Conservation (phyloP, 2,329 filamentous ascomycete species). For the Magnaporthiopsis poae region DNA sequence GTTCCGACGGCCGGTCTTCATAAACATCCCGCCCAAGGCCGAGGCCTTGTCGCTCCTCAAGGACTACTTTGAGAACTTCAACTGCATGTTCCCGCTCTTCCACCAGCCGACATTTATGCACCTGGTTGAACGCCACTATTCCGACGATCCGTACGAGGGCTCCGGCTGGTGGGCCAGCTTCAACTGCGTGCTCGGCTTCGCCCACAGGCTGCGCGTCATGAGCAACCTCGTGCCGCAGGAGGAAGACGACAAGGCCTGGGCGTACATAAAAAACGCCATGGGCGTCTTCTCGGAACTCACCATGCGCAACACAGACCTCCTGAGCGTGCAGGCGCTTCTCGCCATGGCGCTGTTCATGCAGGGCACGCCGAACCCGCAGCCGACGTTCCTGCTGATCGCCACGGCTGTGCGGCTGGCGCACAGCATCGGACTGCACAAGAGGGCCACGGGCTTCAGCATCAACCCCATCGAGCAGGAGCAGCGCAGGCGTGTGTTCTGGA, state of each 20-base stretch:
- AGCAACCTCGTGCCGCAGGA: constrained; percentile 83
- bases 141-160: constrained; percentile 80
- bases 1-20: constrained; percentile 76
- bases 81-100: constrained; percentile 95
- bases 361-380: constrained; percentile 92
- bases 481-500: constrained; percentile 57
- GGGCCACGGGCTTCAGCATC: constrained; percentile 82
- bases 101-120: constrained; percentile 99
- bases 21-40: constrained; percentile 70
- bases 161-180: constrained; percentile 98
- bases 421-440: constrained; percentile 90
- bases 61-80: constrained; percentile 97
- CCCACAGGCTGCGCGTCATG: constrained; percentile 86
- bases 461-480: constrained; percentile 93
- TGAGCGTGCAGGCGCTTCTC: constrained; percentile 86
- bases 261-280: constrained; percentile 92
- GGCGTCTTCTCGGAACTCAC: constrained; percentile 84
- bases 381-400: constrained; percentile 80
- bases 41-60: constrained; percentile 79
- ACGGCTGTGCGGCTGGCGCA: constrained; percentile 84
- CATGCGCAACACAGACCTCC: constrained; percentile 88
- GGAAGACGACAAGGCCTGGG: constrained; percentile 91
- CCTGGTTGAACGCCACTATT: constrained; percentile 87
- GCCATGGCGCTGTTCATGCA: constrained; percentile 93
- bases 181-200: constrained; percentile 87